Evolutionary conservation across 768 basidiomycete genomes (phyloP).

Genomic region (Naganishia onofrii): DNA sequence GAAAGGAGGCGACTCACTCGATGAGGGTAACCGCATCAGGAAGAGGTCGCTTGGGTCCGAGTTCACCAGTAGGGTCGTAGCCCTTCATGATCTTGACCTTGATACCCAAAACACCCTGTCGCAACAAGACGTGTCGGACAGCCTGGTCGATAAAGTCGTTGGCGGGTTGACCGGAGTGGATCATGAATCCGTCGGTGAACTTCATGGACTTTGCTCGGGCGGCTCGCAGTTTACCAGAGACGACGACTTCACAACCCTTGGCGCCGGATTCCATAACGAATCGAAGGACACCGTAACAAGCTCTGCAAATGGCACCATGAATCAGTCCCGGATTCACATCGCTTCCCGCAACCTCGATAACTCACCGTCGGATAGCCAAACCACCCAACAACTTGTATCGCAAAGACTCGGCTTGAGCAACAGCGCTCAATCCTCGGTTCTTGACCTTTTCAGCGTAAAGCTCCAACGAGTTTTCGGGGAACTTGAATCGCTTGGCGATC

Average conservation of each 20-base stretch:
- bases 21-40: constrained; percentile 89
- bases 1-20: constrained; percentile 61
- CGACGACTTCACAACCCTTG: constrained; percentile 99
- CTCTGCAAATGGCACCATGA: constrained; percentile 56
- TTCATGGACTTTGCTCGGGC: constrained; percentile 99
- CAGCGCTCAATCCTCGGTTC: constrained; percentile 94
- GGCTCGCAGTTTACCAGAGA: constrained; percentile 98
- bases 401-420: constrained; percentile 97
- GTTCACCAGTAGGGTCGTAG: constrained; percentile 83
- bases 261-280: constrained; percentile 99
- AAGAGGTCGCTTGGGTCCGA: constrained; percentile 86
- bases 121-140: constrained; percentile 93
- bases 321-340: not conserved
- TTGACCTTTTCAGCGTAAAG: constrained; percentile 99
- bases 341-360: constrained; percentile 32
- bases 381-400: constrained; percentile 99
- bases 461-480: constrained; percentile 97
- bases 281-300: constrained; percentile 99
- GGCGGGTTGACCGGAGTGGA: constrained; percentile 87
- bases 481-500: constrained; percentile 99
- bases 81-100: constrained; percentile 99
- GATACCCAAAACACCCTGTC: constrained; percentile 98
- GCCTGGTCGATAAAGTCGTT: constrained; percentile 96
- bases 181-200: constrained; percentile 95
- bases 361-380: constrained; percentile 94